Evolutionary conservation across 2,329 filamentous ascomycete genomes (phyloP), one percentile per base, ranked within the genome.

Genomic region (Bertia moriformis): DNA sequence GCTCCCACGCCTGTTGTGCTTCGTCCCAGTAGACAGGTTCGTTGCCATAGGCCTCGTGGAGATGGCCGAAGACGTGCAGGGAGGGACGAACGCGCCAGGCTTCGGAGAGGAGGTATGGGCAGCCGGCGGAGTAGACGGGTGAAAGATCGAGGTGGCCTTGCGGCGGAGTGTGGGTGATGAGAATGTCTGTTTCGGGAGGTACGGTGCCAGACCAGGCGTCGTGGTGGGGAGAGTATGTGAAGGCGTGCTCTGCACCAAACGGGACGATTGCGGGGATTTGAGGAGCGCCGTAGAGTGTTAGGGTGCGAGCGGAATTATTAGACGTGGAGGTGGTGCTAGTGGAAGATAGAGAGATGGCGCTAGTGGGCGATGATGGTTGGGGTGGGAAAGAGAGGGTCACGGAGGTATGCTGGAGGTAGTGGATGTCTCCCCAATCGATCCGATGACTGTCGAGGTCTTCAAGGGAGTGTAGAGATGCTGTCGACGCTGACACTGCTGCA

Each of bases 11-110:
- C 20, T 61, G 61, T 56, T 93, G 84, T 43, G 74, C 71, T 18
- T 76, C 70, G 54, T 91, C 84, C 67, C 83, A 93, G 58, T 74
- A 81, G 7, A 83, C 67, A 0, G 75, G 57, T 49, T 87, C 76
- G 33, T 63, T 64, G 14, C 86, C 87, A 36, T 81, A 71, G 5
- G 75, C 83, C 51, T 70, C 81, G 60, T 94, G 87, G 18, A 88
- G 71, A 57, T 94, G 87, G 1, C 86, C 87, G 54, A 91, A 93
- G 37, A 93, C 70, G 56, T 93, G 85, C 13, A 93, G 61, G 12
- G 65, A 65, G 0, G 87, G 87, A 44, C 73, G 76, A 10, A 86
- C 74, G 24, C 81, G 72, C 76, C 81, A 84, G 14, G 83, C 57
- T 50, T 93, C 86, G 13, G 66, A 59, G 4, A 89, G 66, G 4